A percentile compares a stretch with the other conserved stretches of the same genome.
These are phyloP conservation scores for Madurella mycetomatis DNA, from an alignment of 2,329 filamentous ascomycete genomes.

Conservation along the genomic window DNA sequence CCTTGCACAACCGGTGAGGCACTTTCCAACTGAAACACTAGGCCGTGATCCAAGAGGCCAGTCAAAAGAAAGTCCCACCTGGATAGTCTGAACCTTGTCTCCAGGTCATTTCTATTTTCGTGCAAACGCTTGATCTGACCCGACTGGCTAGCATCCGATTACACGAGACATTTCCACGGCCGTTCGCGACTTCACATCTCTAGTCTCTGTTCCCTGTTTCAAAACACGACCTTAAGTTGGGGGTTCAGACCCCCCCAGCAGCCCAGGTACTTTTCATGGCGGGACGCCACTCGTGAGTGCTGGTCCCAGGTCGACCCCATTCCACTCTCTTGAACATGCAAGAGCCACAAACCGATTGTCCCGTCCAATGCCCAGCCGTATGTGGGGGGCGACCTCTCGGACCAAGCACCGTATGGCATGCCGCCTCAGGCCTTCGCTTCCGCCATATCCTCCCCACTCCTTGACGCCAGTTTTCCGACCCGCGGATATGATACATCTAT, in stretches of 20 bases:
- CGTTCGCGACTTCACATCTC: neutral
- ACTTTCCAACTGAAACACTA: neutral
- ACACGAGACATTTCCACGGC: too few species aligned
- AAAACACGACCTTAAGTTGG: neutral
- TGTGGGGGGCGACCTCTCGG: conserved; percentile 9
- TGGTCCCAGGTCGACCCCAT: neutral
- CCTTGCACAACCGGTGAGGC: neutral
- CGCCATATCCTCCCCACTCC: neutral
- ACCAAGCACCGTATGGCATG: conserved; percentile 11
- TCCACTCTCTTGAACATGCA: neutral
- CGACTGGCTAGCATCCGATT: neutral
- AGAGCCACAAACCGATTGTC: neutral
- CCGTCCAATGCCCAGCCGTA: conserved; percentile 5
- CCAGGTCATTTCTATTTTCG: neutral
- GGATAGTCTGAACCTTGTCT: neutral
- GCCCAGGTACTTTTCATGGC: neutral
- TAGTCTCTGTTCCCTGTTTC: neutral
- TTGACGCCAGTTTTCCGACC: conserved; percentile 9
- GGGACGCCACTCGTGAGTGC: neutral
- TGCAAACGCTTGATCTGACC: neutral
- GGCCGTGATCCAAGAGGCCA: neutral
- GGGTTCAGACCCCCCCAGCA: neutral
- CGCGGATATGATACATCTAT: conserved; percentile 16
- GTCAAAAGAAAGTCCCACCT: too few species aligned
- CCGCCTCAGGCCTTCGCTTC: conserved; percentile 3